These are phyloP conservation scores for Actinomortierella wolfii DNA, from an alignment of 371 early-diverging fungal genomes.

Conservation along the genomic window DNA sequence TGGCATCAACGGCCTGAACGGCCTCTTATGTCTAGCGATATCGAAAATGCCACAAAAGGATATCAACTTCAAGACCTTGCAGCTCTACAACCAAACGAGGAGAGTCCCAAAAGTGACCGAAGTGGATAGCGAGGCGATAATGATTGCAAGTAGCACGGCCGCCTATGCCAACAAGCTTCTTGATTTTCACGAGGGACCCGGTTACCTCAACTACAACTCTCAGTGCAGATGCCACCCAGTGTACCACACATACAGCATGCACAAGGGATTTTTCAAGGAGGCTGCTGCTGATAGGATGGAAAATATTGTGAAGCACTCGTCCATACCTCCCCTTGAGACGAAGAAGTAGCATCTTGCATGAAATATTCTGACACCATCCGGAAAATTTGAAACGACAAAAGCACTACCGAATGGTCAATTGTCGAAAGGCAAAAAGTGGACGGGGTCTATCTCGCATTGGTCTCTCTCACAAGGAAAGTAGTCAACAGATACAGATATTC, in stretches of 20 bases:
- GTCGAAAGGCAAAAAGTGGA: no score
- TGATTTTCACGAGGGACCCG: no score
- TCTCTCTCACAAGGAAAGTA: no score
- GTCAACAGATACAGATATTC: no score
- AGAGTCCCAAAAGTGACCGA: constrained; percentile 12
- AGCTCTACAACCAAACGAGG: constrained; percentile 12
- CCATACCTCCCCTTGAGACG: no score
- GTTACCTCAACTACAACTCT: constrained; percentile 10
- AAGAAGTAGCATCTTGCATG: no score
- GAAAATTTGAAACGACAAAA: no score
- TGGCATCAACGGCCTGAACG: constrained; percentile 17
- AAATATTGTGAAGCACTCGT: constrained; percentile 11
- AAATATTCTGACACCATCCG: no score
- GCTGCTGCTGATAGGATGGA: constrained; percentile 3
- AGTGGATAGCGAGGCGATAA: constrained; percentile 14
- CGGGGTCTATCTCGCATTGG: no score
- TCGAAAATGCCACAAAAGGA: constrained; percentile 21
- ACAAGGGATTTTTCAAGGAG: constrained; percentile 21
- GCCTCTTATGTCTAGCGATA: constrained; percentile 17
- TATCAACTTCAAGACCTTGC: constrained; percentile 21
- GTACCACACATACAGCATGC: constrained; percentile 18
- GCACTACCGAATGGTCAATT: no score
- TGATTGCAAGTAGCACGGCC: constrained; percentile 10
- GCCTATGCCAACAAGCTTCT: constrained; percentile 20
- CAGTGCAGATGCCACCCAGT: constrained; percentile 12